phyloP scores from a whole-genome alignment of 2,329 filamentous ascomycete genomes.

The Botrytis paeoniae region DNA sequence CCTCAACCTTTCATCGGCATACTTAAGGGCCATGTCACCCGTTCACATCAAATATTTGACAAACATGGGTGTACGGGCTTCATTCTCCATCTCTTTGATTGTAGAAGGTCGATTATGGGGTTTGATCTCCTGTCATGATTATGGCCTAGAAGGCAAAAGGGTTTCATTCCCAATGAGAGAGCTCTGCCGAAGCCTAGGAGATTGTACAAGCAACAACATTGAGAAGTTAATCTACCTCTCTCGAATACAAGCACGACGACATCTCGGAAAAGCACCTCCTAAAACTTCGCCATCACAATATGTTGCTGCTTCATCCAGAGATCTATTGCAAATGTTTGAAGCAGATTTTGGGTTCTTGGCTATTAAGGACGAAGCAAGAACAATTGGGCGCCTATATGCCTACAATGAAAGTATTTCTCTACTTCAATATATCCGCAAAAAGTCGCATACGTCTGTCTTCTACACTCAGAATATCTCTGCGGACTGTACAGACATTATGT shows the following conservation, averaged over 20 bases:
- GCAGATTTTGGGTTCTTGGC: slow-evolving; percentile 65
- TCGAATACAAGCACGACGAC: slow-evolving; percentile 23
- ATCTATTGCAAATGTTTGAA: slow-evolving; percentile 28
- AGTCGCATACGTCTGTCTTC: slow-evolving; percentile 69
- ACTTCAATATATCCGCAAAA: slow-evolving; percentile 78
- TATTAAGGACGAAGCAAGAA: slow-evolving; percentile 82
- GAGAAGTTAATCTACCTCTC: slow-evolving; percentile 24
- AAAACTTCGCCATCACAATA: slow-evolving; percentile 23
- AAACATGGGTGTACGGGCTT: slow-evolving; percentile 87
- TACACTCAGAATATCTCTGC: slow-evolving; percentile 71
- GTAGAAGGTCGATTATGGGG: slow-evolving; percentile 86
- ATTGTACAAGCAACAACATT: slow-evolving; percentile 52
- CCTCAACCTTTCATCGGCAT: slow-evolving; percentile 68
- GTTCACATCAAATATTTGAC: slow-evolving; percentile 83
- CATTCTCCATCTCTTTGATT: slow-evolving; percentile 91
- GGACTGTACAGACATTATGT: slow-evolving; percentile 79
- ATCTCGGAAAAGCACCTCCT: slow-evolving; percentile 12
- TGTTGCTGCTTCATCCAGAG: slow-evolving; percentile 26
- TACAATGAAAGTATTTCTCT: slow-evolving; percentile 81
- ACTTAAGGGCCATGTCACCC: slow-evolving; percentile 84
- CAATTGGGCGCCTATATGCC: slow-evolving; percentile 72
- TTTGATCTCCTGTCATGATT: slow-evolving; percentile 80
- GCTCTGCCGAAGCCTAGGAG: slow-evolving; percentile 65
- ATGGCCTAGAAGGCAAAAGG: slow-evolving; percentile 62
- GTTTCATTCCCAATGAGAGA: slow-evolving; percentile 49